These are phyloP conservation scores for Pichia sp. DNA, from an alignment of 1,139 yeast species.

Conservation along the genomic window DNA sequence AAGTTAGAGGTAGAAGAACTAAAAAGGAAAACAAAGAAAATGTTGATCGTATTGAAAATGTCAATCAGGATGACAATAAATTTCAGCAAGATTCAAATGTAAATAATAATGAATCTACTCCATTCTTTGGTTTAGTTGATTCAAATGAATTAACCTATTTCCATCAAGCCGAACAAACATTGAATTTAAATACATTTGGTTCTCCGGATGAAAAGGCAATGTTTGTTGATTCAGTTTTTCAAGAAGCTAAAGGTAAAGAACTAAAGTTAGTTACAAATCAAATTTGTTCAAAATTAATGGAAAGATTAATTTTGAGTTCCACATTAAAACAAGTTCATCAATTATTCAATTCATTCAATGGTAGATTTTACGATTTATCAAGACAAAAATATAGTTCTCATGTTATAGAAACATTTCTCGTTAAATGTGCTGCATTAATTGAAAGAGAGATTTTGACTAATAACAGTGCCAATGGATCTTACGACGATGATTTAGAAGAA, in stretches of 20 bases:
- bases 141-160: conserved; percentile 81
- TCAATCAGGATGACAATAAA: neutral
- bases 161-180: conserved; percentile 83
- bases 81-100: neutral
- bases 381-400: conserved; percentile 92
- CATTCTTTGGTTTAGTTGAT: conserved; percentile 84
- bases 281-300: conserved; percentile 88
- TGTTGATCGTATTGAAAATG: neutral
- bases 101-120: conserved; percentile 25
- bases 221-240: conserved; percentile 71
- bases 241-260: conserved; percentile 87
- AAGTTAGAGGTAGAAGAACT: conserved; percentile 67
- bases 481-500: conserved; percentile 16
- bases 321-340: conserved; percentile 58
- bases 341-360: conserved; percentile 60
- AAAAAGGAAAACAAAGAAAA: conserved; percentile 29
- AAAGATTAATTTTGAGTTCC: conserved; percentile 69
- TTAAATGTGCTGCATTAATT: conserved; percentile 66
- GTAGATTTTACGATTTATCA: conserved; percentile 68
- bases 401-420: conserved; percentile 80
- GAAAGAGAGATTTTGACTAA: conserved; percentile 58
- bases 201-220: conserved; percentile 65
- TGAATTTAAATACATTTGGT: conserved; percentile 76
- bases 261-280: conserved; percentile 89
- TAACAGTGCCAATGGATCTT: conserved; percentile 24